A percentile compares a stretch with the other conserved stretches of the same genome.
Evolutionary conservation across 1,284 basidiomycete species (phyloP).

Genomic region (Fomitopsis palustris): DNA sequence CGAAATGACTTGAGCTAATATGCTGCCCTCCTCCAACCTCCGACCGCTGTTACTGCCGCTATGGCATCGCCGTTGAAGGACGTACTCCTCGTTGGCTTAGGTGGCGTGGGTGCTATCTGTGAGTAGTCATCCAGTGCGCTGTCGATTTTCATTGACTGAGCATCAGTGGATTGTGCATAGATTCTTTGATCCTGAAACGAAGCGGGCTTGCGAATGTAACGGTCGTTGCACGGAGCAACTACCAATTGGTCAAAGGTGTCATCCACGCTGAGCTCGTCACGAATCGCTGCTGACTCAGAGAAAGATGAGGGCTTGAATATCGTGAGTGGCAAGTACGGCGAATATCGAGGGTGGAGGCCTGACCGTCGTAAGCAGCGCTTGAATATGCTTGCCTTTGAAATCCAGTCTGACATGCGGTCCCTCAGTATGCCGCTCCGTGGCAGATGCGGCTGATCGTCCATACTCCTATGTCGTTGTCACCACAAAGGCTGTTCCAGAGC

Average conservation of each 20-base stretch:
- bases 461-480: constrained; percentile 70
- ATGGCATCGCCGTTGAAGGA: constrained; percentile 34
- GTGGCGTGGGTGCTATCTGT: constrained; percentile 59
- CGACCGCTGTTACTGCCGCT: not conserved
- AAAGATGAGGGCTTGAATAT: constrained; percentile 53
- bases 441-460: constrained; percentile 52
- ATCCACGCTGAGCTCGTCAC: not conserved
- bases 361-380: constrained; percentile 49
- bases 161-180: constrained; percentile 17
- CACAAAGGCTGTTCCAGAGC: constrained; percentile 74
- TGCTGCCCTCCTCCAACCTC: no score
- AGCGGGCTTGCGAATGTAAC: constrained; percentile 67
- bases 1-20: no score
- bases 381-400: not conserved
- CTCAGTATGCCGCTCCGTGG: constrained; percentile 55
- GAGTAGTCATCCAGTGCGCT: constrained; percentile 14
- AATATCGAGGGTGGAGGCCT: constrained; percentile 57
- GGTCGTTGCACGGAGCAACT: constrained; percentile 73
- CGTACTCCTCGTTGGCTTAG: constrained; percentile 53
- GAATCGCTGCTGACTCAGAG: not conserved
- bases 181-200: constrained; percentile 60
- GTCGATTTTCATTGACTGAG: not conserved
- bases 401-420: not conserved
- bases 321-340: constrained; percentile 57
- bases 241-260: constrained; percentile 50